Base-by-base conservation (phyloP, 2,329 filamentous ascomycete species). In the Fusarium agapanthi region DNA sequence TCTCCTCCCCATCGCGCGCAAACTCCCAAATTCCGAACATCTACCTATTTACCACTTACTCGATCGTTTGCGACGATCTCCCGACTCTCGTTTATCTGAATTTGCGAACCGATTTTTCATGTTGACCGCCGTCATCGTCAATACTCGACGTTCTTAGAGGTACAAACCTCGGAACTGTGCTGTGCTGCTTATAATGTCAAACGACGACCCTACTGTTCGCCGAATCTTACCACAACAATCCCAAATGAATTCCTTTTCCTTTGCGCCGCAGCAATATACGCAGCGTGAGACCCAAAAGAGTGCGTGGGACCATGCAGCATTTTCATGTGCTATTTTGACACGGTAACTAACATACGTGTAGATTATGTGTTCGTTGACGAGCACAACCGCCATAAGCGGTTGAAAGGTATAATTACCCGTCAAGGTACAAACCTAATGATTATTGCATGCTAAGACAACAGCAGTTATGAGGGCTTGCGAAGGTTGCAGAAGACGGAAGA, bases 291-390 rank as follows among this genome's bases (percentile, higher is more conserved):
- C 93, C 68, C 93, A 95, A 80, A 95, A 95, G 86, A 95, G 93
- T 95, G 86, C 87, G 91, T 73, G 20, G 28, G n/a, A 53, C 38
- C 41, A 55, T 54, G 38, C 41, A 81, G 65, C 41, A 66, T 22
- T 22, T 38, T 56, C 22, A 10, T 37, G 35, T 40, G 18, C 26
- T 34, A 35, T 65, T 20, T 32, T 44, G 43, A 45, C 41, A 34
- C 45, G 51, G 44, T 64, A 20, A 45, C 75, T 77, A 56, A 78
- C 70, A 47, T 65, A 72, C 24, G 61, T 61, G 71, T 60, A 97
- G 95, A 98, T 82, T 98, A 98, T 93, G 96, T 98, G 78, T 98
- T 98, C 80, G 96, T 98, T 65, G 95, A 98, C 83, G 95, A 98
- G 83, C 96, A 98, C 83, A 98, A 98, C 85, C 92, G 96, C 73